These are phyloP conservation scores for Podospora pseudocomata DNA, from an alignment of 495 filamentous ascomycete genomes.

Conservation along the genomic window DNA sequence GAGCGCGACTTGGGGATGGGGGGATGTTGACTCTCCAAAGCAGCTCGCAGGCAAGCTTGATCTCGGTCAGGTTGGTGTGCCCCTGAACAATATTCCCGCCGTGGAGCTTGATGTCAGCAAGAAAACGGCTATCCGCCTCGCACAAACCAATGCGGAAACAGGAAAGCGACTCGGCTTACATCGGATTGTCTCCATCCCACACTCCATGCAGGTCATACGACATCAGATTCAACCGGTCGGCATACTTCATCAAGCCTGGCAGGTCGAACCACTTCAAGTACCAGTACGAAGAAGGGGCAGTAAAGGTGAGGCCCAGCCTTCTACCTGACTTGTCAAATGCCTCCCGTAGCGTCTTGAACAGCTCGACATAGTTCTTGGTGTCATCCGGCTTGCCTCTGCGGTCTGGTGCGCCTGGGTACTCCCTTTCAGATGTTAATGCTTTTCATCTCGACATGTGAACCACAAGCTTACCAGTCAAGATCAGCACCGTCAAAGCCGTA, in stretches of 20 bases:
- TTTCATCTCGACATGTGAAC: too few species aligned
- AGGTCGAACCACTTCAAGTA: constrained; percentile 55
- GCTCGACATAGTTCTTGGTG: constrained; percentile 33
- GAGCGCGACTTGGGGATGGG: constrained; percentile 39
- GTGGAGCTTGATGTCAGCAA: too few species aligned
- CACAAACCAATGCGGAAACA: too few species aligned
- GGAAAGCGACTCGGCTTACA: background rate
- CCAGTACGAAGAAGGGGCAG: constrained; percentile 50
- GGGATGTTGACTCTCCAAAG: constrained; percentile 50
- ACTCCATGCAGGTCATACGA: constrained; percentile 46
- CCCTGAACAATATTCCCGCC: constrained; percentile 33
- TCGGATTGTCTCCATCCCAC: constrained; percentile 27
- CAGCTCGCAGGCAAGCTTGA: constrained; percentile 43
- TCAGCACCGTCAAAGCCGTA: constrained; percentile 46
- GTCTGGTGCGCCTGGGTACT: constrained; percentile 46
- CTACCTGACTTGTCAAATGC: constrained; percentile 3
- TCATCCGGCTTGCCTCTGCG: constrained; percentile 39
- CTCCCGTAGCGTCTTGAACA: constrained; percentile 9
- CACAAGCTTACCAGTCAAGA: constrained; percentile 44
- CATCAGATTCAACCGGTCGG: constrained; percentile 59
- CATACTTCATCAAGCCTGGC: constrained; percentile 28
- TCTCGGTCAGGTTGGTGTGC: constrained; percentile 57
- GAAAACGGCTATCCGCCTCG: too few species aligned
- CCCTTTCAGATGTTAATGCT: background rate
- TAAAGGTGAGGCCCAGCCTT: constrained; percentile 35